Percentiles rank a stretch among this genome's conserved stretches.
These are phyloP conservation scores for Zancudomyces culisetae DNA, from an alignment of 371 early-diverging fungal species.

Conservation along the genomic window DNA sequence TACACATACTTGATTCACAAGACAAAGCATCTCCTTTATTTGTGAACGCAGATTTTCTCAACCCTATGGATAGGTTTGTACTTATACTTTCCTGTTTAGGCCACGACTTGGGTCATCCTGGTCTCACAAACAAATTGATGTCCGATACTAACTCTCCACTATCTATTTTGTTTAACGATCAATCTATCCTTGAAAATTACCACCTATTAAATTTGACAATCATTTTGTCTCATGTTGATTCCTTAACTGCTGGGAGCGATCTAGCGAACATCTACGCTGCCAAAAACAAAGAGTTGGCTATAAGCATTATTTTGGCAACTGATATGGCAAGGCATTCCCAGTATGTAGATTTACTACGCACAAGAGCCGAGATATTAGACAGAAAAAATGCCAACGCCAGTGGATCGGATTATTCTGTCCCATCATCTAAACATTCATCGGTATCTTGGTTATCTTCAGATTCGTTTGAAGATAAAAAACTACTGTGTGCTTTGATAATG, in stretches of 20 bases:
- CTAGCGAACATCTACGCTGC: slow-evolving; percentile 1
- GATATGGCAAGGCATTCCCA: slow-evolving; percentile 72
- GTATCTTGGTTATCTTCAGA: slow-evolving; percentile 9
- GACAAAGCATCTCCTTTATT: no score
- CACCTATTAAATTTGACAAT: slow-evolving; percentile 75
- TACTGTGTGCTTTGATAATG: slow-evolving; percentile 30
- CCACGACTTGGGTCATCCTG: slow-evolving; percentile 76
- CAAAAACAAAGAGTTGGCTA: not conserved
- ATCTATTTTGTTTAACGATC: slow-evolving; percentile 82
- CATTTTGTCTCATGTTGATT: slow-evolving; percentile 36
- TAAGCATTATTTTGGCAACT: slow-evolving; percentile 46
- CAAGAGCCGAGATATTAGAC: slow-evolving; percentile 21
- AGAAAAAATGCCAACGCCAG: no score
- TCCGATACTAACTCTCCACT: slow-evolving; percentile 52
- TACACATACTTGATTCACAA: slow-evolving; percentile 42
- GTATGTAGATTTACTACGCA: slow-evolving; percentile 44
- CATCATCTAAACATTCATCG: no score
- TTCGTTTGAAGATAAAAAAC: slow-evolving; percentile 24
- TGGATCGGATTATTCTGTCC: no score
- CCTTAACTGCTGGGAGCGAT: slow-evolving; percentile 9
- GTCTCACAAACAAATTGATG: slow-evolving; percentile 65
- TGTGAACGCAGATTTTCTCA: slow-evolving; percentile 31
- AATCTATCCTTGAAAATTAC: slow-evolving; percentile 82
- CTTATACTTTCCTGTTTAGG: slow-evolving; percentile 56
- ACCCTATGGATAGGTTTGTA: slow-evolving; percentile 47